A percentile compares a stretch with the other conserved stretches of the same genome.
Conservation (phyloP, 1,284 basidiomycete species). For the Tylopilus sp. region DNA sequence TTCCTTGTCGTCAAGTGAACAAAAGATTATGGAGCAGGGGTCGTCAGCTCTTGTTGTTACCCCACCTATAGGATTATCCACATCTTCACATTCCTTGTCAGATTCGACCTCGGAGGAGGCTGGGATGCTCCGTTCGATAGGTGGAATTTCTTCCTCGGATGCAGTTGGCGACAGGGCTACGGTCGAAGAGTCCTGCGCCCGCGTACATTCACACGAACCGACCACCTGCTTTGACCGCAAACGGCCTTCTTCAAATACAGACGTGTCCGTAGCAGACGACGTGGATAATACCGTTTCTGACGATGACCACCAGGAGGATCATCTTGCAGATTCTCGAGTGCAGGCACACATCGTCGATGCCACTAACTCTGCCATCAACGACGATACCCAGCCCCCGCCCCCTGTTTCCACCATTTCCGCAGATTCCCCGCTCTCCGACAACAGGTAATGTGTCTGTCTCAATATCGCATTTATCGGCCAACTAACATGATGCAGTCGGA, state of each 20-base stretch:
- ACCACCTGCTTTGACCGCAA: constrained; percentile 22
- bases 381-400: constrained; percentile 19
- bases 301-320: constrained; percentile 3
- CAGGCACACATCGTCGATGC: constrained; percentile 3
- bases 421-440: constrained; percentile 21
- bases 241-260: constrained; percentile 6
- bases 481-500: constrained; percentile 15
- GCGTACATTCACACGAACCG: background rate
- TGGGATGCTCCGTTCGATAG: constrained; percentile 22
- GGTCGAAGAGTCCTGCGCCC: background rate
- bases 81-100: constrained; percentile 12
- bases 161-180: background rate
- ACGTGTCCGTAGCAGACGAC: constrained; percentile 4
- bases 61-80: background rate
- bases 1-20: background rate
- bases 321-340: background rate
- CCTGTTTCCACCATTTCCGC: constrained; percentile 19
- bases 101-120: constrained; percentile 9
- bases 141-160: background rate
- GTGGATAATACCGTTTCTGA: constrained; percentile 3
- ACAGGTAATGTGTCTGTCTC: constrained; percentile 23
- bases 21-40: background rate
- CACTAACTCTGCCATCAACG: constrained; percentile 3
- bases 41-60: background rate
- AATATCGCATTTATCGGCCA: background rate